Base-by-base conservation (phyloP, 1,139 yeast species). In the Barnettozyma hawaiiensis region DNA sequence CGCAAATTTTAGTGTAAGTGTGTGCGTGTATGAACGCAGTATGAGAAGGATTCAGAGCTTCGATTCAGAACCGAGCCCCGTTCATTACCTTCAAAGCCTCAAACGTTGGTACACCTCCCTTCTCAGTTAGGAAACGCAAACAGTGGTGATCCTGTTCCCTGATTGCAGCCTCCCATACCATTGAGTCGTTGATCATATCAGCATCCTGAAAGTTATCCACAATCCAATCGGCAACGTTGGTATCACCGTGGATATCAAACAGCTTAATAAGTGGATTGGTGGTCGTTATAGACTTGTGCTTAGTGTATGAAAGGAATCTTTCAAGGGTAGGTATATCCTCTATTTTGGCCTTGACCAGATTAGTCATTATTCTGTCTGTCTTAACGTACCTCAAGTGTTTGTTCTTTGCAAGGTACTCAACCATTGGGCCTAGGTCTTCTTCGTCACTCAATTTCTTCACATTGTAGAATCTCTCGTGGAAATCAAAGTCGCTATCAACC, bases 21-120 rank as follows among this genome's bases (percentile, higher is more conserved):
- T 27, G 8, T 4, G 16, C 15, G 9, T 27, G 16, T 5, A 27
- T 27, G 31, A 7, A 27, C 3, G n/a, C n/a, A n/a, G n/a, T n/a
- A n/a, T n/a, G n/a, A n/a, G n/a, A n/a, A n/a, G n/a, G n/a, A n/a
- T n/a, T n/a, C n/a, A n/a, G n/a, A n/a, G n/a, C n/a, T n/a, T n/a
- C n/a, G 11, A 9, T 9, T 22, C 23, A 22, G 9, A 15, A 32
- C 12, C 9, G 3, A 15, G 12, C 10, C 12, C 43, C 37, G 20
- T 44, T 35, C 8, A 47, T 23, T 18, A 44, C 26, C 6, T 45
- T 44, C 38, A 54, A 33, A 3, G 51, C 37, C 10, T 45, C 49
- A 38, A 47, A 47, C 23, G 50, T 45, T 10, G 58, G 58, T 2
- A 36, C 46, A 4, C 50, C 55, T 5, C 58, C 58, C 27, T 29